Evolutionary conservation across 2,329 filamentous ascomycete species (phyloP), one percentile per base, ranked within the genome.

Genomic region (Chaetothyriales sp.): DNA sequence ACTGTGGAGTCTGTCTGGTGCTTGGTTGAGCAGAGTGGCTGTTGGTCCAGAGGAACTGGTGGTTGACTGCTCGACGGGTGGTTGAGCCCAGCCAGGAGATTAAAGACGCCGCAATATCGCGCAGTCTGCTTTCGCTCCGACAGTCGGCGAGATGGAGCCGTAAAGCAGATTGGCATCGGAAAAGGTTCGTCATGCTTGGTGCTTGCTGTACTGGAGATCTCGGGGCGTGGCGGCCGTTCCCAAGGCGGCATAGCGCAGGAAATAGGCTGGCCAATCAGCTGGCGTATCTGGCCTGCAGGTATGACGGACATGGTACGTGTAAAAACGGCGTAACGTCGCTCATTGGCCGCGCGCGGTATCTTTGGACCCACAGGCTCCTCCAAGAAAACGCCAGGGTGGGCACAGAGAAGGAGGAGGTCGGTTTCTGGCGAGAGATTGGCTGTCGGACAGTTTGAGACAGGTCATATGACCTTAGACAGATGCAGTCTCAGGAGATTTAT

Each of bases 381-480:
- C 12, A 5, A 8, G n/a, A 20, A 26, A 10, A 36, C 43, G 18
- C 43, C 12, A 26, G 22, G 7, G 19, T 25, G 22, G 22, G 22
- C 22, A 25, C 26, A 18, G n/a, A 32, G 2, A 25, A 19, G n/a
- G n/a, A n/a, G n/a, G n/a, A n/a, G n/a, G n/a, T n/a, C n/a, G 32
- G 10, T 18, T 44, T 47, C 50, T 46, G 45, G 45, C 22, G 43
- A 20, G 45, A 52, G 45, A 55, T 53, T 53, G 51, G 51, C 44
- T 49, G 22, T 26, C 5, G 46, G 25, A 15, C 10, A 15, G 32
- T 39, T 39, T 10, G 32, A 15, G 3, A 51, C 42, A 49, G 25
- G 43, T 60, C 58, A 60, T 53, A 58, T 60, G 58, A 60, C 54
- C 56, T 49, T 28, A 32, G 15, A 15, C 45, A 53, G 48, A 58